These are phyloP conservation scores for Rhizopogon rudus DNA, from an alignment of 768 basidiomycete genomes.

Conservation along the genomic window DNA sequence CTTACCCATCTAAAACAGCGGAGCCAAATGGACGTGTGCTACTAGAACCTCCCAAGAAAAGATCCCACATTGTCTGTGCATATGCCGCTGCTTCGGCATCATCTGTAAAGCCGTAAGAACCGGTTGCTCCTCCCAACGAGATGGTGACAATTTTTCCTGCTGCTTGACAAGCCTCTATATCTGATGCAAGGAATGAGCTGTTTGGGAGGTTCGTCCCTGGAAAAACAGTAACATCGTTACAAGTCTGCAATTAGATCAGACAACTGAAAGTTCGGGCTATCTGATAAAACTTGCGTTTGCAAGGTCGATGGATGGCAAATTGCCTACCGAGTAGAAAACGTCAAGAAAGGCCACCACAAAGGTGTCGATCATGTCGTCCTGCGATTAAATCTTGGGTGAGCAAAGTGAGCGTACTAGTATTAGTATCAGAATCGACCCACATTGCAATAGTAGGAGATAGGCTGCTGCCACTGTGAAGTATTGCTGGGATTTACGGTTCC, in stretches of 20 bases:
- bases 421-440: conserved; percentile 2
- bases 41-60: conserved; percentile 63
- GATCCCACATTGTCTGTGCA: conserved; percentile 61
- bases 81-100: conserved; percentile 54
- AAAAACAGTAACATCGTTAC: conserved; percentile 54
- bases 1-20: conserved; percentile 69
- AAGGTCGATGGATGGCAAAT: conserved; percentile 54
- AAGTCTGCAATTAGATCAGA: conserved; percentile 39
- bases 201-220: conserved; percentile 58
- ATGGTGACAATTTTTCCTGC: conserved; percentile 58
- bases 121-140: conserved; percentile 58
- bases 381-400: neutral
- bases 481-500: conserved; percentile 24
- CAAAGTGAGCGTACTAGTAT: neutral
- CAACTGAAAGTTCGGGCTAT: no score
- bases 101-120: conserved; percentile 53
- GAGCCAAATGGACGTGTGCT: conserved; percentile 63
- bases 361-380: conserved; percentile 54
- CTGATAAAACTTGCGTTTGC: conserved; percentile 41
- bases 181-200: conserved; percentile 53
- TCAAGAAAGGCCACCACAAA: conserved; percentile 60
- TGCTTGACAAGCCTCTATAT: conserved; percentile 61
- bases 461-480: conserved; percentile 27
- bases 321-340: conserved; percentile 54
- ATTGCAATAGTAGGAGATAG: conserved; percentile 28